Evolutionary conservation across 805 yeast genomes (phyloP).

Genomic region (Metschnikowia similis): DNA sequence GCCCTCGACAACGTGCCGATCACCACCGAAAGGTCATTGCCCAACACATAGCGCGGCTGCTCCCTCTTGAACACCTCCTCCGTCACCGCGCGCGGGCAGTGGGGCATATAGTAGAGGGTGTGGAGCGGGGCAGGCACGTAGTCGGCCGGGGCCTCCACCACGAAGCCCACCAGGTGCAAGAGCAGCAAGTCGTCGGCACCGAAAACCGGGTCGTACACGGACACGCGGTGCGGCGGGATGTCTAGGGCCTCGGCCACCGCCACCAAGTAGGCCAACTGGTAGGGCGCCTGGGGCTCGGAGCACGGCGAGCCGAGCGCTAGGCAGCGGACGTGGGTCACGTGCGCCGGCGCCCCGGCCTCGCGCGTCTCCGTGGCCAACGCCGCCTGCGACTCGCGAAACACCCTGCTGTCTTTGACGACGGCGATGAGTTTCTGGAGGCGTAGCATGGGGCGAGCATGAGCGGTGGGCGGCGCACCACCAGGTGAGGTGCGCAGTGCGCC

Average conservation of each 20-base stretch:
- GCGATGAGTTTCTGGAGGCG: not conserved
- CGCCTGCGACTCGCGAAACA: not conserved
- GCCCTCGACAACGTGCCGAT: slow-evolving; percentile 47
- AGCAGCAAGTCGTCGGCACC: slow-evolving; percentile 40
- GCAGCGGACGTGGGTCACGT: slow-evolving; percentile 47
- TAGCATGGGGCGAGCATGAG: not conserved
- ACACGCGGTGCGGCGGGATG: slow-evolving; percentile 21
- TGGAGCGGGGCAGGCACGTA: not conserved
- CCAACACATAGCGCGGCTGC: slow-evolving; percentile 40
- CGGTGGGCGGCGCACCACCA: not conserved
- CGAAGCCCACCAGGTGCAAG: slow-evolving; percentile 10
- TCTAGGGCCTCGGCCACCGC: slow-evolving; percentile 29
- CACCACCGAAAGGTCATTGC: slow-evolving; percentile 50
- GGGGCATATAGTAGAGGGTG: slow-evolving; percentile 61
- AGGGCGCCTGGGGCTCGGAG: slow-evolving; percentile 54
- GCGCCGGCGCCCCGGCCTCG: not conserved
- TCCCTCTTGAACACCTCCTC: slow-evolving; percentile 32
- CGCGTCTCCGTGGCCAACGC: not conserved
- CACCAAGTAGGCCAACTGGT: slow-evolving; percentile 59
- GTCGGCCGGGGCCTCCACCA: slow-evolving; percentile 13
- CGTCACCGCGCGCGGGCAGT: slow-evolving; percentile 60
- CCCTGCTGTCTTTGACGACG: not conserved
- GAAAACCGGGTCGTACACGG: slow-evolving; percentile 67
- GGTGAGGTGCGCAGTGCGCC: not conserved
- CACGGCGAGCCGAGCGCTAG: slow-evolving; percentile 69